A percentile compares a stretch with the other conserved stretches of the same genome.
phyloP scores from a whole-genome alignment of 306 rosid species.

The Acmispon strigosus region DNA sequence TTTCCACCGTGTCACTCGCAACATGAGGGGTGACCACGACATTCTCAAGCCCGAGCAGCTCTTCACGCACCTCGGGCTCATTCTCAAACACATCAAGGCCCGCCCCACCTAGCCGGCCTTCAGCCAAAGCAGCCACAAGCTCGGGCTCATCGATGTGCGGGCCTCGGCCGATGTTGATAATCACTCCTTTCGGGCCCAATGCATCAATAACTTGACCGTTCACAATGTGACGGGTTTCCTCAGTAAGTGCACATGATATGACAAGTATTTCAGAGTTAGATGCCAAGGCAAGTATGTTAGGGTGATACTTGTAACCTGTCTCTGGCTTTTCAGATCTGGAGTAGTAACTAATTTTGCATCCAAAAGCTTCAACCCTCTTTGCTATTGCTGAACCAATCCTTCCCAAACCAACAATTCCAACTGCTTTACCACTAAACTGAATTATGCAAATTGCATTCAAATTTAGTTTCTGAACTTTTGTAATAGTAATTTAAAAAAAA shows the following conservation, averaged over 20 bases:
- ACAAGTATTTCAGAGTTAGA: conserved; percentile 43
- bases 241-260: conserved; percentile 46
- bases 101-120: conserved; percentile 62
- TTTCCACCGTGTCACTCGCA: conserved; percentile 56
- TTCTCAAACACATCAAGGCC: conserved; percentile 72
- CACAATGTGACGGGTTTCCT: conserved; percentile 54
- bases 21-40: conserved; percentile 62
- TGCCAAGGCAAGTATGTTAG: conserved; percentile 44
- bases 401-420: conserved; percentile 75
- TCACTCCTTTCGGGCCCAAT: conserved; percentile 59
- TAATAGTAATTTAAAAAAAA: no score
- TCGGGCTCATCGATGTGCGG: conserved; percentile 34
- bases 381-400: conserved; percentile 73
- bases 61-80: conserved; percentile 54
- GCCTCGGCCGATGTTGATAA: conserved; percentile 66
- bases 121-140: conserved; percentile 52
- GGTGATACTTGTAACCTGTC: conserved; percentile 43
- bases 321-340: conserved; percentile 46
- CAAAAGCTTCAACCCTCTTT: conserved; percentile 57
- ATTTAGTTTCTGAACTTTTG: no score
- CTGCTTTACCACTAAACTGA: conserved; percentile 60
- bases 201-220: conserved; percentile 52
- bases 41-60: conserved; percentile 46
- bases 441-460: conserved; percentile 4
- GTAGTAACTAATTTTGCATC: conserved; percentile 45